Evolutionary conservation across 2,329 filamentous ascomycete species (phyloP).

Genomic region (Curvularia eragrostidis): DNA sequence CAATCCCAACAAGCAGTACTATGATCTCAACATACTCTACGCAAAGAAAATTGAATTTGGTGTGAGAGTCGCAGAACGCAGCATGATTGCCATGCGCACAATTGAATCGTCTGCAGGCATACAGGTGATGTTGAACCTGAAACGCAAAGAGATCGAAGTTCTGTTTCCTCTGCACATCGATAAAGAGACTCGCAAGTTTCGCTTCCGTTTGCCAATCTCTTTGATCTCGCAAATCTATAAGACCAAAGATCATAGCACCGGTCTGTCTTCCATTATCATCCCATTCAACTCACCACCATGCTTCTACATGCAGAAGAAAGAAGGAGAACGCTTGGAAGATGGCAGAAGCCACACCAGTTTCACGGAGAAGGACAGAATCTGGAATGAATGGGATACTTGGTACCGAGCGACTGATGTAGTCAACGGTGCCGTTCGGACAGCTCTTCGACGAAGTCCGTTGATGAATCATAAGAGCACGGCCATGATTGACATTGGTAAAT

Average conservation of each 20-base stretch:
- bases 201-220: slow-evolving; percentile 55
- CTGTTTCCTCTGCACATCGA: slow-evolving; percentile 51
- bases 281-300: slow-evolving; percentile 51
- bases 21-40: slow-evolving; percentile 34
- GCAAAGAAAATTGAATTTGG: slow-evolving; percentile 67
- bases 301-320: slow-evolving; percentile 50
- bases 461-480: slow-evolving; percentile 54
- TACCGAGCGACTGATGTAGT: slow-evolving; percentile 69
- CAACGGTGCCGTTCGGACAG: slow-evolving; percentile 43
- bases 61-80: slow-evolving; percentile 59
- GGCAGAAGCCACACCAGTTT: slow-evolving; percentile 21
- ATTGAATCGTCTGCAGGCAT: slow-evolving; percentile 39
- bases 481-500: slow-evolving; percentile 66
- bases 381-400: slow-evolving; percentile 66
- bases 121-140: slow-evolving; percentile 53
- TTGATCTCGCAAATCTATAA: slow-evolving; percentile 53
- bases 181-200: slow-evolving; percentile 37
- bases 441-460: slow-evolving; percentile 28
- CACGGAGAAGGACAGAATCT: slow-evolving; percentile 46
- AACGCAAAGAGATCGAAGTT: slow-evolving; percentile 53
- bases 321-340: slow-evolving; percentile 18
- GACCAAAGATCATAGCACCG: slow-evolving; percentile 14
- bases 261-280: slow-evolving; percentile 36
- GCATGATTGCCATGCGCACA: slow-evolving; percentile 67
- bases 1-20: slow-evolving; percentile 30